Base-by-base conservation (phyloP, 2,329 filamentous ascomycete genomes). In the Colletotrichum aenigma region DNA sequence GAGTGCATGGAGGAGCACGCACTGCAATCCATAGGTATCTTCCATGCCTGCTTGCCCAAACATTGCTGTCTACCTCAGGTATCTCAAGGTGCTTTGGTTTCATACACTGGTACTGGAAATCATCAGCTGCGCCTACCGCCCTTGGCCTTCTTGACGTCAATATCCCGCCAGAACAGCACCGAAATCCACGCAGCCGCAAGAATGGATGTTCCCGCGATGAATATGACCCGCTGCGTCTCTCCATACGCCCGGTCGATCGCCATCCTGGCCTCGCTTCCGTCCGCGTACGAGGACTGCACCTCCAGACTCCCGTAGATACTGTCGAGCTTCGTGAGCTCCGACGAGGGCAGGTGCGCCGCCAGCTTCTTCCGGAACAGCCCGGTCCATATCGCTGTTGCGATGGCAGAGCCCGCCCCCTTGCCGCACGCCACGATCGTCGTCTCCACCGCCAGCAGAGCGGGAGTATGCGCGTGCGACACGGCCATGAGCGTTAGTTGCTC, bases 151-250 rank as follows among this genome's bases (percentile, higher is more conserved):
- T 30, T 78, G 15, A 84, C 77, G 36, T 84, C 79, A 48, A 82
- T 77, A 71, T 84, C 82, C 74, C 78, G 78, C 38, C 83, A 77
- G 77, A 84, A 75, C n/a, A 79, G 68, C 18, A 82, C 79, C 77
- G 80, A 81, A 26, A 81, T 70, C 28, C 82, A 79, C 21, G 77
- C 68, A 60, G 84, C 71, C 6, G 67, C 76, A 68, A 82, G 80
- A 71, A 84, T 77, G 3, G 80, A 81, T 26, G 80, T 79, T 21
- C 83, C 84, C 10, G 82, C 80, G 48, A 81, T 80, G 43, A 85
- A 80, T 82, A 85, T 85, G 43, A 82, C 78, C 8, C 81, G 83
- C 81, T 90, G 88, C 4, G 86, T 83, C 36, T 87, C 85, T 1
- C 84, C 87, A 30, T 69, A 69, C 16, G 66, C 66, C 30, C 52